Evolutionary conservation across 73 alveolate species (phyloP).

Genomic region (Blepharisma stoltei): DNA sequence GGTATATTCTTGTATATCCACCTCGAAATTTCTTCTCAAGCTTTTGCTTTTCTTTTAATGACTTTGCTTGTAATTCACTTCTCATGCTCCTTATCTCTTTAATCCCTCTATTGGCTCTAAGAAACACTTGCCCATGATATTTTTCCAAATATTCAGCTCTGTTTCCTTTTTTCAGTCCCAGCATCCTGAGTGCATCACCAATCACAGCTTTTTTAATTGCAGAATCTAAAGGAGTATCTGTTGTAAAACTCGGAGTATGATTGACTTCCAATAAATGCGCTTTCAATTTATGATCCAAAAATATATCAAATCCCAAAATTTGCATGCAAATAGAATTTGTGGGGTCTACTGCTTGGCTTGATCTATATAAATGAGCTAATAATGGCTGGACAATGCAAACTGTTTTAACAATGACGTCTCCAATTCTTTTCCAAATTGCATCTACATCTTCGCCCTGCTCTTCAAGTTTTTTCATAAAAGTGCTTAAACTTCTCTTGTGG

Average conservation of each 20-base stretch:
- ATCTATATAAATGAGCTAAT: slow-evolving; percentile 61
- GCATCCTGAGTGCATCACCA: slow-evolving; percentile 55
- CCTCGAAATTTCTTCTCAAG: neutral
- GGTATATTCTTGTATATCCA: slow-evolving; percentile 25
- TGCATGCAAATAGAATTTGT: slow-evolving; percentile 63
- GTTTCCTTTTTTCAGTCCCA: slow-evolving; percentile 51
- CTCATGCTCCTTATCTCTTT: neutral
- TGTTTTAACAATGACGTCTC: slow-evolving; percentile 62
- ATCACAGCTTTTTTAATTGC: slow-evolving; percentile 59
- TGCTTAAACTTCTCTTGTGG: slow-evolving; percentile 52
- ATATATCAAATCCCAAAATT: slow-evolving; percentile 69
- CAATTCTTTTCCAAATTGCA: slow-evolving; percentile 51
- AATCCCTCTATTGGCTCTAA: slow-evolving; percentile 41
- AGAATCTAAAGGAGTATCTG: slow-evolving; percentile 75
- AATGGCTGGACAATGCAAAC: slow-evolving; percentile 54
- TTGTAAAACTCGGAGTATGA: slow-evolving; percentile 72
- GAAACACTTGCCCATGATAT: slow-evolving; percentile 32
- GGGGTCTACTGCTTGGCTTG: slow-evolving; percentile 63
- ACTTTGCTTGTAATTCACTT: neutral
- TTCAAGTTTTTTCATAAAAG: slow-evolving; percentile 37
- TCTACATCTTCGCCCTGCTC: slow-evolving; percentile 48
- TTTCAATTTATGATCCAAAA: slow-evolving; percentile 52
- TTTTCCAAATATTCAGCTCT: slow-evolving; percentile 43
- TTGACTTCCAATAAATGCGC: slow-evolving; percentile 74
- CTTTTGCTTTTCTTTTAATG: neutral